These are phyloP conservation scores for Millerozyma miso DNA, from an alignment of 805 yeast species.

Conservation along the genomic window DNA sequence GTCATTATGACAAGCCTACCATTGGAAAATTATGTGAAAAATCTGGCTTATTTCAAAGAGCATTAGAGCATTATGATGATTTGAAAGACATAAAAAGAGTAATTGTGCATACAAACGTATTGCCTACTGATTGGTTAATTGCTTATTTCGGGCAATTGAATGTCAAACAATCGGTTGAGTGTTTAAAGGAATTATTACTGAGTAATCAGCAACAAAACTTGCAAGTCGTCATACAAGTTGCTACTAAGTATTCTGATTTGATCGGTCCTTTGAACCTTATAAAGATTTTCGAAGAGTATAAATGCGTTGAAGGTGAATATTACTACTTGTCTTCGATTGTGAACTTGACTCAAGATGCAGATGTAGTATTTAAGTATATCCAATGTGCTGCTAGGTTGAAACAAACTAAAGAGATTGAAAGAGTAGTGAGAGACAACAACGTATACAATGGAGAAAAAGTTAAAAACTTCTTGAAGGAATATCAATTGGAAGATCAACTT, in stretches of 20 bases:
- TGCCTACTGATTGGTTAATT: conserved; percentile 93
- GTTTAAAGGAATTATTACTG: conserved; percentile 81
- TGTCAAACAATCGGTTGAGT: conserved; percentile 87
- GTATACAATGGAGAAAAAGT: conserved; percentile 97
- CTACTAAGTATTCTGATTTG: conserved; percentile 91
- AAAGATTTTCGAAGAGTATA: conserved; percentile 89
- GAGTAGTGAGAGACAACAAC: conserved; percentile 90
- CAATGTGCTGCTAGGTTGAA: conserved; percentile 90
- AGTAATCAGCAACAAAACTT: conserved; percentile 76
- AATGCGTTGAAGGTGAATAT: conserved; percentile 89
- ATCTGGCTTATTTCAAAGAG: conserved; percentile 94
- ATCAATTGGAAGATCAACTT: conserved; percentile 87
- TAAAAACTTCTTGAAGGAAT: conserved; percentile 93
- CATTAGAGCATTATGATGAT: conserved; percentile 93
- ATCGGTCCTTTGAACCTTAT: conserved; percentile 83
- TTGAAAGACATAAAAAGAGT: conserved; percentile 94
- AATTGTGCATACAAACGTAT: conserved; percentile 75
- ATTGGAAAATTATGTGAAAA: conserved; percentile 91
- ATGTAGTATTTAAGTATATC: conserved; percentile 92
- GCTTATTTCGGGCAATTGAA: conserved; percentile 88
- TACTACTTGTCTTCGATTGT: conserved; percentile 92
- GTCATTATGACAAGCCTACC: conserved; percentile 90
- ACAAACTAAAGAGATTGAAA: conserved; percentile 90
- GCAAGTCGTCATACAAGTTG: conserved; percentile 92
- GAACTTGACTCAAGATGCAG: conserved; percentile 88